These are phyloP conservation scores for Saccharomycopsis amapae DNA, from an alignment of 805 yeast genomes.

Conservation along the genomic window DNA sequence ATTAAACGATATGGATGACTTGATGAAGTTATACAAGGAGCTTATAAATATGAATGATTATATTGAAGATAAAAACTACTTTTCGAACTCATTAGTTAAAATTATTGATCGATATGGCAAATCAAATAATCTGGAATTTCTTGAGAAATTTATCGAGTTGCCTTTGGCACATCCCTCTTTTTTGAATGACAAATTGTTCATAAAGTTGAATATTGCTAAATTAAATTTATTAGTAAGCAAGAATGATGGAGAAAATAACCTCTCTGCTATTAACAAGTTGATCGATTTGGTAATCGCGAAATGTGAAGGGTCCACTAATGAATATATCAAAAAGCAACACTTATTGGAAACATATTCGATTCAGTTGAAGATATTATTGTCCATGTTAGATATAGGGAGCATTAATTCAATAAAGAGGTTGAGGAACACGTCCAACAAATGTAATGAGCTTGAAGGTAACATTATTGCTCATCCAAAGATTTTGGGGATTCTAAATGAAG, in stretches of 20 bases:
- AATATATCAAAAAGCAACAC: conserved; percentile 39
- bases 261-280: conserved; percentile 32
- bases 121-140: conserved; percentile 29
- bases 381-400: not conserved
- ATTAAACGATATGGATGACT: not conserved
- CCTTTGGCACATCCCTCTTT: too few species aligned
- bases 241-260: conserved; percentile 16
- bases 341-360: conserved; percentile 60
- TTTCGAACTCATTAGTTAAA: conserved; percentile 34
- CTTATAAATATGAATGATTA: conserved; percentile 26
- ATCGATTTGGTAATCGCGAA: conserved; percentile 30
- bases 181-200: conserved; percentile 40
- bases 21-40: conserved; percentile 20
- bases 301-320: conserved; percentile 33
- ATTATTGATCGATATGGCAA: conserved; percentile 32
- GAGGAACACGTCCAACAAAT: conserved; percentile 40
- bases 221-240: conserved; percentile 32
- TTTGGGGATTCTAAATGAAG: conserved; percentile 67
- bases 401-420: not conserved
- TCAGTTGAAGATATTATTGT: conserved; percentile 36
- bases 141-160: conserved; percentile 28
- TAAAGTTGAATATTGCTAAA: conserved; percentile 41
- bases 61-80: conserved; percentile 31
- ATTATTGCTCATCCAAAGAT: conserved; percentile 73
- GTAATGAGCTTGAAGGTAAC: conserved; percentile 38